Base-by-base conservation (phyloP, 306 rosid genomes). In the Boehmeria nivea region DNA sequence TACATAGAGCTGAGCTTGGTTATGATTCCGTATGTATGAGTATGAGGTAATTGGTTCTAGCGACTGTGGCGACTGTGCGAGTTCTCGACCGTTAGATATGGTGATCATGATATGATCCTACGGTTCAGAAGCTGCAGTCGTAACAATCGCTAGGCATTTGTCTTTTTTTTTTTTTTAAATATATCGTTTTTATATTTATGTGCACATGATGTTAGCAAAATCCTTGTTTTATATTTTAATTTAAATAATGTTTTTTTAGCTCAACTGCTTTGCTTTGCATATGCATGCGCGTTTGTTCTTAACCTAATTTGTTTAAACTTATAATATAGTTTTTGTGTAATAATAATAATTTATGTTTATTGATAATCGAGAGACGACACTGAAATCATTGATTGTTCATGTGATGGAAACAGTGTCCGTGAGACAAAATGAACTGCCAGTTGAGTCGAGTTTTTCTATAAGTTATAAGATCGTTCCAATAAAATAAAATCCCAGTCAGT, bases 311-410 rank as follows among this genome's bases (percentile, higher is more conserved):
- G 3, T 28, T 6, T 31, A 4, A 31, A 31, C 36, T 10, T 4
- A 31, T 6, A 31, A 31, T 31, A 31, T 31, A 31, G 36, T 31
- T 31, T 31, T 4, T 8, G 12, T 40, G 4, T n/a, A 40, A 40
- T 40, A n/a, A 40, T 40, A 40, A 1, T 40, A 11, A 40, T 40
- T 5, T 8, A 8, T 40, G 17, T 3, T 11, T 40, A n/a, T 40
- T 14, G 45, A 11, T 5, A 11, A 33, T 4, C 5, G 45, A 1
- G 45, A 40, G 31, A n/a, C 19, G 14, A 8, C 50, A 3, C 27
- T 56, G 62, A 65, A 51, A 71, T 45, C 46, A 51, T 48, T 19
- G 70, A 54, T 19, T 8, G 36, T 57, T 71, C 64, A 58, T 57
- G 67, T 43, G 63, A 59, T 28, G 25, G 12, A 60, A 18, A 33